These are phyloP conservation scores for Artemisia argyi DNA, from an alignment of 129 eudicot species.

Conservation along the genomic window DNA sequence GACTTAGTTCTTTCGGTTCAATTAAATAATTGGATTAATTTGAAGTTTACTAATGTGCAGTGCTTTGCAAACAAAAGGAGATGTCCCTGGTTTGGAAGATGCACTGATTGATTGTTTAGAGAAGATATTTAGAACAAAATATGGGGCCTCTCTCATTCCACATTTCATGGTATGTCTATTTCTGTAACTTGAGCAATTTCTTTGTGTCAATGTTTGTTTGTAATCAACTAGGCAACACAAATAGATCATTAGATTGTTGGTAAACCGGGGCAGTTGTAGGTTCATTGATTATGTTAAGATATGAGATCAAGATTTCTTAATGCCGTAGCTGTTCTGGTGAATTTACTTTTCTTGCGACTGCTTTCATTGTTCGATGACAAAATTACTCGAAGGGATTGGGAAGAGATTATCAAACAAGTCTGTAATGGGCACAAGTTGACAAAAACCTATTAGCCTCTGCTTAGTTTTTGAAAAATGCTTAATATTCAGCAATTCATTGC, in stretches of 20 bases:
- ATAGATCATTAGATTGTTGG: neutral
- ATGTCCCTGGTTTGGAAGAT: constrained; percentile 69
- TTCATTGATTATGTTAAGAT: no score
- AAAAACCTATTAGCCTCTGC: neutral
- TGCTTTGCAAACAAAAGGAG: constrained; percentile 78
- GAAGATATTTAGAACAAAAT: constrained; percentile 76
- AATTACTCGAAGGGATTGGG: no score
- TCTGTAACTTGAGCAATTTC: constrained; percentile 1
- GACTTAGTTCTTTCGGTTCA: neutral
- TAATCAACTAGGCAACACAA: neutral
- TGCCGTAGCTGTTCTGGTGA: no score
- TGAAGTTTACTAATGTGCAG: constrained; percentile 27
- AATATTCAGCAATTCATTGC: neutral
- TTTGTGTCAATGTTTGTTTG: constrained; percentile 2
- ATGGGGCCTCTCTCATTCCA: constrained; percentile 91
- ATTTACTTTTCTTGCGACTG: no score
- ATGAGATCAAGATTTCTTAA: no score
- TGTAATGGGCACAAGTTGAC: constrained; percentile 1
- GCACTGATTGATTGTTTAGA: constrained; percentile 73
- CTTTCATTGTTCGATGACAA: no score
- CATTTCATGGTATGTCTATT: constrained; percentile 67
- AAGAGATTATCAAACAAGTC: neutral
- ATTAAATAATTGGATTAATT: neutral
- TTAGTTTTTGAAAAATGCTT: neutral
- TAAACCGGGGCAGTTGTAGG: no score